phyloP scores from a whole-genome alignment of 352 stramenopile genomes.

The Globisporangium mamillatum region DNA sequence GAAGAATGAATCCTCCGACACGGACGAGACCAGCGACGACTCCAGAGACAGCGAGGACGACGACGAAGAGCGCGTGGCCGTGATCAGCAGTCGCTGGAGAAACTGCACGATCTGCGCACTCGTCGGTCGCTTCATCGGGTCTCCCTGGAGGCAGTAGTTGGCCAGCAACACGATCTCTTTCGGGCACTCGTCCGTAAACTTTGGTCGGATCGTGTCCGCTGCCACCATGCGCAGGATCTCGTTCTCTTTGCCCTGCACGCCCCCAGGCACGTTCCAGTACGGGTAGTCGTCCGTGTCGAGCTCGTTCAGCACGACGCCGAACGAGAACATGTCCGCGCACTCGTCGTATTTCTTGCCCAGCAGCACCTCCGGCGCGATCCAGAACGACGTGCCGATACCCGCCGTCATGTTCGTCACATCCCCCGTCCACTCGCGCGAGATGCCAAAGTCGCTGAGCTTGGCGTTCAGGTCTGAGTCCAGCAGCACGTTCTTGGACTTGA shows the following conservation, averaged over 20 bases:
- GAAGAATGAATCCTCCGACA: too few relatives aligned
- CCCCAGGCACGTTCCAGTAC: neutral
- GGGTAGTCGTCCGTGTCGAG: neutral
- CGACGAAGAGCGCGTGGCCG: neutral
- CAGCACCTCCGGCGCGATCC: too few relatives aligned
- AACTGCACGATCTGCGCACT: neutral
- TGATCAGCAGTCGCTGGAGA: neutral
- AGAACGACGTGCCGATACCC: too few relatives aligned
- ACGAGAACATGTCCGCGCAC: neutral
- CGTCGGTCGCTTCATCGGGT: neutral
- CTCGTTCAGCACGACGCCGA: neutral
- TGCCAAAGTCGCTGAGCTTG: too few relatives aligned
- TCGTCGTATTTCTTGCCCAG: neutral
- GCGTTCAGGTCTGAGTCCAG: too few relatives aligned
- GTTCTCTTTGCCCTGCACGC: neutral
- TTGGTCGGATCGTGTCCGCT: neutral
- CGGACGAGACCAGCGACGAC: neutral
- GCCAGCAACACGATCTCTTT: neutral
- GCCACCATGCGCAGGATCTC: neutral
- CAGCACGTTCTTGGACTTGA: too few relatives aligned
- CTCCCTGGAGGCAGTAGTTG: neutral
- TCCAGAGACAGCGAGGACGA: neutral
- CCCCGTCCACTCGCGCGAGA: too few relatives aligned
- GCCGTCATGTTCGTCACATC: too few relatives aligned
- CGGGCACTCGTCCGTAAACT: neutral